phyloP scores from a whole-genome alignment of 371 early-diverging fungal genomes.

The Encephalitozoon cuniculi region DNA sequence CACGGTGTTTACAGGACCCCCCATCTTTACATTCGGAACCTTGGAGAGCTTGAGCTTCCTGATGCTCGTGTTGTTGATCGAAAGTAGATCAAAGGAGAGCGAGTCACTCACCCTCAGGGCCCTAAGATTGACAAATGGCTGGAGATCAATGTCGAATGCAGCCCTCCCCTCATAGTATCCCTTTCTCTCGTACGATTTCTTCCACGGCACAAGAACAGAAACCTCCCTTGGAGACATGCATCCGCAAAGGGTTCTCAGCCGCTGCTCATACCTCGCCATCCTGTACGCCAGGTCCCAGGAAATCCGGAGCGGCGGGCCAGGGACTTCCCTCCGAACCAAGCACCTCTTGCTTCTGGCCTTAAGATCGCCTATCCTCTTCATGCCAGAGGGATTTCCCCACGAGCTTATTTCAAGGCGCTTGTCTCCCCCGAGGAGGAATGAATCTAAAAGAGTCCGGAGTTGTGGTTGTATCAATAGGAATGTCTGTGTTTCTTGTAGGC shows the following conservation, averaged over 20 bases:
- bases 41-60: neutral
- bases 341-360: neutral
- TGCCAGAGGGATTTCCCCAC: neutral
- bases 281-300: neutral
- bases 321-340: too few relatives aligned
- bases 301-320: neutral
- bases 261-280: neutral
- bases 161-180: neutral
- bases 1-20: neutral
- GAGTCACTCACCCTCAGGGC: neutral
- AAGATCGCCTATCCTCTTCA: neutral
- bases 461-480: conserved; percentile 23
- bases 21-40: neutral
- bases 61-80: neutral
- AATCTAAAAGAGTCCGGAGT: conserved; percentile 41
- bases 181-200: neutral
- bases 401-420: neutral
- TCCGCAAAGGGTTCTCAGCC: neutral
- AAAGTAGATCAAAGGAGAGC: neutral
- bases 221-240: neutral
- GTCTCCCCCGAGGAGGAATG: neutral
- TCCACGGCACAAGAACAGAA: neutral
- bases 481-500: conserved; percentile 31
- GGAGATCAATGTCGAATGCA: neutral
- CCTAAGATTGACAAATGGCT: neutral